Evolutionary conservation across 345 rosid genomes (phyloP), one percentile per base, ranked within the genome.

Genomic region (Noccaea caerulescens): DNA sequence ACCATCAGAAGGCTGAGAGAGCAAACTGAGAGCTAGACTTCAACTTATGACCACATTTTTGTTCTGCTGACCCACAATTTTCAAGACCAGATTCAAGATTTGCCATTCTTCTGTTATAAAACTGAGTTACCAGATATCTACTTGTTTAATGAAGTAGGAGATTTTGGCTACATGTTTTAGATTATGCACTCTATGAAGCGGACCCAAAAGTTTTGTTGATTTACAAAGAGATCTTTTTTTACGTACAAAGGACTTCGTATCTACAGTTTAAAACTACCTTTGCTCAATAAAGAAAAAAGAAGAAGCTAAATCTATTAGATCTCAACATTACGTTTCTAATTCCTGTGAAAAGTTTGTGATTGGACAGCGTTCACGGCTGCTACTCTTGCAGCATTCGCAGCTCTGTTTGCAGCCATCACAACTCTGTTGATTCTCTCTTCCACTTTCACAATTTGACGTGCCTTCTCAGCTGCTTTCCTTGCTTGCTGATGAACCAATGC

Each of bases 311-410:
- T 13, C n/a, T 66, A 8, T 23, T 12, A 25, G 51, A n/a, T 61
- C 8, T 32, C 12, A 63, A 12, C 20, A 68, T 18, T 18, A 69
- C 69, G 6, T 55, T 14, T 1, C 8, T 37, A 39, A 39, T 61
- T 72, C 56, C n/a, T 61, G 30, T 57, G 73, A 72, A 71, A 78
- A 60, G 71, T 80, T 47, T 55, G 85, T 8, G 76, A 75, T 62
- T 87, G 96, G 44, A 84, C 87, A 42, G 88, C 89, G 68, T 86
- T 86, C 6, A 87, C 84, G 7, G 96, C 83, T 12, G 88, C 89
- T 38, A 87, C 91, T 77, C 96, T 82, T 8, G 96, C 93, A 7
- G 91, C 91, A 73, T 79, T 87, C 16, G 96, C 94, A 4, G 97
- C 84, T 76, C 80, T 86, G 41, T 88, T 90, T 42, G 94, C 90